Base-by-base conservation (phyloP, 2,329 filamentous ascomycete species). In the Cadophora malorum region DNA sequence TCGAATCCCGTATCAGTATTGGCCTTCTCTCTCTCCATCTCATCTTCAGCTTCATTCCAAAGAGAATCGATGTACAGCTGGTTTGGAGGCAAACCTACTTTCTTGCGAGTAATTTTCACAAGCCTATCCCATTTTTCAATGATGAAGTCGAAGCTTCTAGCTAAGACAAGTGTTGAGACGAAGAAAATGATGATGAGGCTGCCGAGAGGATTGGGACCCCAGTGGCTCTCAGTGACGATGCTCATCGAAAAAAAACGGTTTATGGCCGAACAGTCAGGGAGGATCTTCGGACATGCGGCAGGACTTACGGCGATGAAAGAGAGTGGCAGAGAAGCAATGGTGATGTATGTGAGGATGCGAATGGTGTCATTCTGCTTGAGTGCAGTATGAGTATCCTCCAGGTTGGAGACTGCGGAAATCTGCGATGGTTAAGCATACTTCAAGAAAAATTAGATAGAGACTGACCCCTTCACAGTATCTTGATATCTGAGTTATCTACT, bases 241-340 rank as follows among this genome's bases (percentile, higher is more conserved):
- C 52, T 55, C 52, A 55, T 55, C 8, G 52, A 55, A 28, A 55
- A 28, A 55, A 55, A 3, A 55, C 28, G 23, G 52, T n/a, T n/a
- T n/a, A n/a, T n/a, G n/a, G n/a, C n/a, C n/a, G n/a, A n/a, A n/a
- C n/a, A n/a, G n/a, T n/a, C n/a, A n/a, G n/a, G n/a, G n/a, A n/a
- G n/a, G n/a, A n/a, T n/a, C n/a, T 33, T n/a, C 9, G 16, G 35
- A n/a, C 2, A 3, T 19, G 28, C 8, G 25, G 19, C 1, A n/a
- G 14, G 16, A 35, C 52, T 33, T 33, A 55, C 28, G 7, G 52
- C 52, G 7, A 55, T 55, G 28, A 55, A 55, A 16, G 28, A 55
- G 3, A 55, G 16, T 3, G 52, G 28, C 10, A 55, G 25, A 28
- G 33, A 33, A 12, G 28, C 52, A 28, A 35, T 35, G 3, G 28